These are phyloP conservation scores for Vigna radiata DNA, from an alignment of 306 rosid genomes.

Conservation along the genomic window DNA sequence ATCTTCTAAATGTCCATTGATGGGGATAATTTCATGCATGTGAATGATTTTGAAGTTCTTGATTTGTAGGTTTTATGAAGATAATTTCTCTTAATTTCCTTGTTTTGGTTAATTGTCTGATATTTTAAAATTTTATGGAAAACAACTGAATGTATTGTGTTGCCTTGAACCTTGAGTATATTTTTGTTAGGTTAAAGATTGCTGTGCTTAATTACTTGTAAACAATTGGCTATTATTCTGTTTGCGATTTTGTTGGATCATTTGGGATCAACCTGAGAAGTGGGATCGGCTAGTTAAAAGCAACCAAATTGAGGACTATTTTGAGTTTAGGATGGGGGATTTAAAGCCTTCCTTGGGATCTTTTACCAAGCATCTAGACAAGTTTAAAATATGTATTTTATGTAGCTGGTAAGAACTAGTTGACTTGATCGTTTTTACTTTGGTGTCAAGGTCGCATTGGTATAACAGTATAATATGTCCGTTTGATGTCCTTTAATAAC, in stretches of 20 bases:
- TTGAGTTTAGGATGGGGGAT: conserved; percentile 31
- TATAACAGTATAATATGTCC: neutral
- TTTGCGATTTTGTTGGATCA: conserved; percentile 37
- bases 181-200: conserved; percentile 26
- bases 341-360: conserved; percentile 22
- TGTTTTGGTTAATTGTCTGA: neutral
- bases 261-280: conserved; percentile 22
- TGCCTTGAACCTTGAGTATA: conserved; percentile 21
- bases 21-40: too few species aligned
- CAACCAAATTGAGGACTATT: neutral
- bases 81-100: conserved; percentile 19
- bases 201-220: conserved; percentile 21
- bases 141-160: conserved; percentile 10
- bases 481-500: conserved; percentile 9
- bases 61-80: neutral
- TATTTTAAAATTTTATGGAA: neutral
- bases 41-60: neutral
- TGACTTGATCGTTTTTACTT: neutral
- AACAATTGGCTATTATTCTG: conserved; percentile 5
- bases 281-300: neutral
- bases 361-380: neutral
- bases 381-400: neutral
- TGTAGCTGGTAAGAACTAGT: conserved; percentile 1
- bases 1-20: too few species aligned
- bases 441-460: neutral